These are phyloP conservation scores for Melastoma candidum DNA, from an alignment of 441 rosid species.

Conservation along the genomic window DNA sequence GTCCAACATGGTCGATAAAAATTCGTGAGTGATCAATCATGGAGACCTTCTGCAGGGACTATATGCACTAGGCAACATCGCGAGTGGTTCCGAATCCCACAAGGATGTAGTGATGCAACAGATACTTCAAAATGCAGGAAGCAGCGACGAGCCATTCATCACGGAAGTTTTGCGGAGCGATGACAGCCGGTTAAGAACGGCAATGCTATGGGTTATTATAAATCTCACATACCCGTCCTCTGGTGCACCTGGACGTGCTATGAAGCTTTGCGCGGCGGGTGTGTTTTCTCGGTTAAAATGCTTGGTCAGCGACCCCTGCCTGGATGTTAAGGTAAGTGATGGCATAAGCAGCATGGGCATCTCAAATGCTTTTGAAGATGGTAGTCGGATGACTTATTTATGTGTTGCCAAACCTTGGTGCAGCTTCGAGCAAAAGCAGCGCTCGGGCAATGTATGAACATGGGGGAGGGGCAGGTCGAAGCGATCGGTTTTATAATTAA, in stretches of 20 bases:
- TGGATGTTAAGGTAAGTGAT: slow-evolving; percentile 70
- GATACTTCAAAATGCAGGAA: slow-evolving; percentile 34
- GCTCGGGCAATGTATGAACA: no score
- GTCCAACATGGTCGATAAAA: no score
- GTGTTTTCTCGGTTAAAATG: slow-evolving; percentile 48
- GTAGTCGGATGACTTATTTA: no score
- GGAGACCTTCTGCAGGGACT: slow-evolving; percentile 42
- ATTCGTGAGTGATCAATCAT: no score
- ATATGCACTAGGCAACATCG: slow-evolving; percentile 63
- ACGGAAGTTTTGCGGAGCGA: slow-evolving; percentile 58
- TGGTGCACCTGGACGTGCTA: slow-evolving; percentile 48
- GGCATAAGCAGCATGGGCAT: no score
- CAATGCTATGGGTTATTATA: slow-evolving; percentile 65
- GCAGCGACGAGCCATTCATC: slow-evolving; percentile 31
- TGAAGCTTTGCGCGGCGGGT: slow-evolving; percentile 43
- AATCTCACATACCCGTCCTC: slow-evolving; percentile 66
- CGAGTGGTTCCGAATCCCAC: slow-evolving; percentile 72
- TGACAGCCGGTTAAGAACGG: slow-evolving; percentile 59
- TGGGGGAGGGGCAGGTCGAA: no score
- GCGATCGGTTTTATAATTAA: no score
- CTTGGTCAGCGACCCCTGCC: slow-evolving; percentile 78
- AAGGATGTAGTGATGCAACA: slow-evolving; percentile 79
- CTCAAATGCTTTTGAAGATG: no score
- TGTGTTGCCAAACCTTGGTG: no score
- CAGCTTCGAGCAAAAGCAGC: no score